Percentiles rank a stretch among this genome's conserved stretches.
phyloP scores from a whole-genome alignment of 208 protist genomes.

The Vickermania spadyakhi region DNA sequence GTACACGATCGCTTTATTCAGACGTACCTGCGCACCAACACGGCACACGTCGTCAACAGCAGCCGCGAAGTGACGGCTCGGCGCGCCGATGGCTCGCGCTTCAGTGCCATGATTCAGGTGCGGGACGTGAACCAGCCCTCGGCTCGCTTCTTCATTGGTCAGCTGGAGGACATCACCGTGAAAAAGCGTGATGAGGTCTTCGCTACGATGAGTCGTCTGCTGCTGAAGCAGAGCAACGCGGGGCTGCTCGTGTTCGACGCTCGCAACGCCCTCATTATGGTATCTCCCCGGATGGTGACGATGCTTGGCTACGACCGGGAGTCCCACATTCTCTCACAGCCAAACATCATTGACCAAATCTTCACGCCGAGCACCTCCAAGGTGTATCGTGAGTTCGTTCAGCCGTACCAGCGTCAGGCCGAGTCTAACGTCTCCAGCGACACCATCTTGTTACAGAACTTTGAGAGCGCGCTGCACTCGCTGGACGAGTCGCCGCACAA shows the following conservation, averaged over 20 bases:
- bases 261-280: not conserved
- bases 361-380: not conserved
- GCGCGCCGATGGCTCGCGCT: conserved; percentile 9
- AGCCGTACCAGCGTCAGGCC: conserved; percentile 3
- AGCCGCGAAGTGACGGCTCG: conserved; percentile 8
- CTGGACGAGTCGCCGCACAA: not conserved
- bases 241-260: conserved; percentile 8
- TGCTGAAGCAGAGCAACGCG: not conserved
- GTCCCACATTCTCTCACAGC: not conserved
- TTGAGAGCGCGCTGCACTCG: not conserved
- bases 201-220: not conserved
- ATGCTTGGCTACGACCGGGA: not conserved
- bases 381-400: conserved; percentile 4
- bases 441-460: not conserved
- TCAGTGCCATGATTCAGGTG: conserved; percentile 8
- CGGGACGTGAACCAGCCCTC: conserved; percentile 9
- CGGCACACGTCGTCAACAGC: conserved; percentile 19
- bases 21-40: conserved; percentile 17
- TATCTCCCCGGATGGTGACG: not conserved
- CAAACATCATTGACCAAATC: conserved; percentile 1
- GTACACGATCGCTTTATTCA: conserved; percentile 37
- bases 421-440: not conserved
- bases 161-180: conserved; percentile 7
- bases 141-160: conserved; percentile 12
- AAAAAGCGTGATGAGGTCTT: not conserved